Evolutionary conservation across 164 flowering plant genomes (phyloP).

Genomic region (Vitis rupestris): DNA sequence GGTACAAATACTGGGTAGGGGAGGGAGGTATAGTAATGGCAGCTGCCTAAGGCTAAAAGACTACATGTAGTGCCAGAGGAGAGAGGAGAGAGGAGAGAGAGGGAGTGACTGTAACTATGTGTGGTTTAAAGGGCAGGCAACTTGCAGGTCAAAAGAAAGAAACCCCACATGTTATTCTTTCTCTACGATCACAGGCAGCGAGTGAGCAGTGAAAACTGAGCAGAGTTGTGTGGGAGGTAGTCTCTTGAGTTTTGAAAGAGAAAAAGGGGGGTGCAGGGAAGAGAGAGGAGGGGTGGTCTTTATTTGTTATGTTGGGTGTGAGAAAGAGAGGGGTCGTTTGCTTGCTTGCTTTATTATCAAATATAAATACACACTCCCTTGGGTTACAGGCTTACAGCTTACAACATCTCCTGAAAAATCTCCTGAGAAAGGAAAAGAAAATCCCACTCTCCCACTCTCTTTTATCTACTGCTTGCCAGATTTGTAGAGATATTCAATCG

Average conservation of each 20-base stretch:
- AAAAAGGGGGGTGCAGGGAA: too few relatives aligned
- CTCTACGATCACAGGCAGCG: too few relatives aligned
- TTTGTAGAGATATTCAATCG: slow-evolving; percentile 38
- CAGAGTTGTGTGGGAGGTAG: too few relatives aligned
- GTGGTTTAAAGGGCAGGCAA: neutral
- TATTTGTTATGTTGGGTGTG: neutral
- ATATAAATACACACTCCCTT: slow-evolving; percentile 7
- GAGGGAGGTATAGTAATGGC: too few relatives aligned
- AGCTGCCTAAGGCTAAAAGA: too few relatives aligned
- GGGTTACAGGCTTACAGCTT: neutral
- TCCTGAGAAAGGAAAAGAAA: neutral
- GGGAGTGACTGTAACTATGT: too few relatives aligned
- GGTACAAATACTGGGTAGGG: too few relatives aligned
- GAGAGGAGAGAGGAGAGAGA: neutral
- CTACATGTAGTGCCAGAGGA: neutral
- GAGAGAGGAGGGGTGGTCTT: neutral
- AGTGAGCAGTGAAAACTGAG: too few relatives aligned
- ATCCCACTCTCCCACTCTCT: neutral
- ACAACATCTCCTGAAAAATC: neutral
- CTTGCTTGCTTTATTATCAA: slow-evolving; percentile 3
- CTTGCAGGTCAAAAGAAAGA: slow-evolving; percentile 1
- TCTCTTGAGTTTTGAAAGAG: neutral
- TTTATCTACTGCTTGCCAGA: slow-evolving; percentile 13
- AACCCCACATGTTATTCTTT: neutral
- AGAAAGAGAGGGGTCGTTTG: neutral